Percentiles rank a stretch among this genome's conserved stretches.
Evolutionary conservation across 306 rosid species (phyloP).

Genomic region (Arachis hypogaea): DNA sequence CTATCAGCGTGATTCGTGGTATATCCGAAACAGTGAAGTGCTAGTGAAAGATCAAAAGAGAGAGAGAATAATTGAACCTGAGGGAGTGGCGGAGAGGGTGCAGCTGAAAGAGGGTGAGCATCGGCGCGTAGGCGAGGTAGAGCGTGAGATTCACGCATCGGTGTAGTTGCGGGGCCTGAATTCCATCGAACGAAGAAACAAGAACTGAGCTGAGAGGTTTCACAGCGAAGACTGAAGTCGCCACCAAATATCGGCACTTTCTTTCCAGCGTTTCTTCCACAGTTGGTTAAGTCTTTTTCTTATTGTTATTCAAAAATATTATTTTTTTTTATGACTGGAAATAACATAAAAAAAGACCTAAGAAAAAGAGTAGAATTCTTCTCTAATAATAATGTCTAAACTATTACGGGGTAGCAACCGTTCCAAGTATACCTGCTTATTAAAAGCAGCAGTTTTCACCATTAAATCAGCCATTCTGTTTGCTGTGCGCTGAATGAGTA

Average conservation of each 20-base stretch:
- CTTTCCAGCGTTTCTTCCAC: slow-evolving; percentile 2
- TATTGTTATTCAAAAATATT: too few relatives aligned
- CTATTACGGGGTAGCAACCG: too few relatives aligned
- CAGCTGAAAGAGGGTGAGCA: slow-evolving; percentile 61
- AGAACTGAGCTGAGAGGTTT: background rate
- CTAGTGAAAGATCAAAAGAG: background rate
- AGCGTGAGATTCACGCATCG: slow-evolving; percentile 55
- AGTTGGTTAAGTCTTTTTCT: too few relatives aligned
- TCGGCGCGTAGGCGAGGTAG: slow-evolving; percentile 63
- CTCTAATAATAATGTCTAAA: too few relatives aligned
- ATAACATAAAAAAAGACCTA: too few relatives aligned
- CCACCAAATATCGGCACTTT: background rate
- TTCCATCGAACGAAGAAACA: slow-evolving; percentile 58
- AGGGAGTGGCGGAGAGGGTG: slow-evolving; percentile 36
- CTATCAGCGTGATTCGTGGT: background rate
- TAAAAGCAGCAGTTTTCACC: too few relatives aligned
- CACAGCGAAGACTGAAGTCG: background rate
- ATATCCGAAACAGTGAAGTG: background rate
- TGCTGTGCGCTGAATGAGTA: too few relatives aligned
- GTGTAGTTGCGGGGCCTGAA: slow-evolving; percentile 81
- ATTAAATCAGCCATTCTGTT: too few relatives aligned
- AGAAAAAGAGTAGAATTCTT: too few relatives aligned
- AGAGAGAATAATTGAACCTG: slow-evolving; percentile 51
- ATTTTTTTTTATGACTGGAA: too few relatives aligned
- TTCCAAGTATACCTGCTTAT: too few relatives aligned